A percentile compares a stretch with the other conserved stretches of the same genome.
phyloP scores from a whole-genome alignment of 192 early-diverging fungal species.

The Backusella morwellensis region DNA sequence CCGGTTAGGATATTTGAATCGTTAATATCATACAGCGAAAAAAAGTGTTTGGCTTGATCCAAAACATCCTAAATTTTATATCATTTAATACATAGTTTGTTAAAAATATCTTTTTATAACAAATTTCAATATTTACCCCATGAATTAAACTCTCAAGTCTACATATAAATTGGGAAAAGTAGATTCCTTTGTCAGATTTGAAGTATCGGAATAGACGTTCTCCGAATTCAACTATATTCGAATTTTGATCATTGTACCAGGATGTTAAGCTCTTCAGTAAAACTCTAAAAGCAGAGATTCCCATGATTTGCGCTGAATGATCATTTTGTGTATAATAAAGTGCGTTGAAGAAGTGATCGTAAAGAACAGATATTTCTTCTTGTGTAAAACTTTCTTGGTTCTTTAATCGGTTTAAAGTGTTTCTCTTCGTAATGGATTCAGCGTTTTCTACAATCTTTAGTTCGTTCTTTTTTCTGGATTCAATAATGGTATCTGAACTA shows the following conservation, averaged over 20 bases:
- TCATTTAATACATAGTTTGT: conserved; percentile 34
- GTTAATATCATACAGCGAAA: conserved; percentile 56
- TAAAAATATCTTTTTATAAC: conserved; percentile 38
- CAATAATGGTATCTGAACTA: conserved; percentile 58
- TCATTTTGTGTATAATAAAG: conserved; percentile 55
- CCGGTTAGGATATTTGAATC: conserved; percentile 61
- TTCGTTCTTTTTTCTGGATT: conserved; percentile 70
- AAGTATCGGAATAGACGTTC: conserved; percentile 18
- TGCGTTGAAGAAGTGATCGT: conserved; percentile 74
- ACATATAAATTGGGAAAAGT: conserved; percentile 72
- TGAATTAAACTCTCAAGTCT: conserved; percentile 60
- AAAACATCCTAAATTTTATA: not conserved
- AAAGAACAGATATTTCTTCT: conserved; percentile 71
- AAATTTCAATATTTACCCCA: conserved; percentile 69
- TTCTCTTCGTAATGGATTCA: conserved; percentile 76
- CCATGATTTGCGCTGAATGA: conserved; percentile 39
- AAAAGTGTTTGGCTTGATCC: not conserved
- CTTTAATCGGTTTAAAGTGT: conserved; percentile 65
- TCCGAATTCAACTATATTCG: conserved; percentile 8
- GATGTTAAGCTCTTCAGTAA: conserved; percentile 57
- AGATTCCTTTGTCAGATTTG: conserved; percentile 31
- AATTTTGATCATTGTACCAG: conserved; percentile 33
- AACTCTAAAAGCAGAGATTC: conserved; percentile 57
- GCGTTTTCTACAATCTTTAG: conserved; percentile 76
- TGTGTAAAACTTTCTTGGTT: conserved; percentile 64